Conservation (phyloP, 1,284 basidiomycete species). For the Trichosporon asahii region DNA sequence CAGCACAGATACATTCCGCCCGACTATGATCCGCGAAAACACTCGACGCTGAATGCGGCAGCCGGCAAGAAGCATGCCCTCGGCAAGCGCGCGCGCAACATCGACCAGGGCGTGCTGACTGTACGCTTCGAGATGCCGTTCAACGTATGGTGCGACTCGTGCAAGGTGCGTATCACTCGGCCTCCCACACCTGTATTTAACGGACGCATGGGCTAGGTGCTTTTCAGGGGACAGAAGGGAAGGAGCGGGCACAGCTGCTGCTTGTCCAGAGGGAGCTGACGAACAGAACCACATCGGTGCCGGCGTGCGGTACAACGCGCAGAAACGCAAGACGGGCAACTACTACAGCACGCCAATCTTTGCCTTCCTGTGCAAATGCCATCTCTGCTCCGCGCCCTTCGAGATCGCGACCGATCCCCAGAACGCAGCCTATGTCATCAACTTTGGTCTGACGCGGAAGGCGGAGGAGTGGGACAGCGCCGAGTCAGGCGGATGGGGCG, state of each 20-base stretch:
- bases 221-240: too few species aligned
- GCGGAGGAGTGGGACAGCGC: constrained; percentile 94
- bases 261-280: constrained; percentile 16
- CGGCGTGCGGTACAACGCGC: constrained; percentile 97
- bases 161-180: constrained; percentile 56
- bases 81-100: constrained; percentile 79
- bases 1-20: constrained; percentile 80
- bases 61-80: constrained; percentile 82
- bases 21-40: constrained; percentile 77
- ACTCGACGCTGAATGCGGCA: constrained; percentile 76
- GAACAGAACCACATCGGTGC: constrained; percentile 79
- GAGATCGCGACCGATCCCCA: constrained; percentile 95
- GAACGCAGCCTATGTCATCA: constrained; percentile 94
- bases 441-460: constrained; percentile 82
- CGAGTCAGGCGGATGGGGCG: constrained; percentile 87
- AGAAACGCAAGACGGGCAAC: constrained; percentile 93
- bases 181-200: too few species aligned
- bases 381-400: constrained; percentile 87
- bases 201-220: too few species aligned
- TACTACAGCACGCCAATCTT: constrained; percentile 94
- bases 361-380: constrained; percentile 94
- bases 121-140: constrained; percentile 89
- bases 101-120: constrained; percentile 89
- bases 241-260: too few species aligned
- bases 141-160: constrained; percentile 95